Evolutionary conservation across 805 yeast species (phyloP), one percentile per base, ranked within the genome.

Genomic region (Starmerella roubikii): DNA sequence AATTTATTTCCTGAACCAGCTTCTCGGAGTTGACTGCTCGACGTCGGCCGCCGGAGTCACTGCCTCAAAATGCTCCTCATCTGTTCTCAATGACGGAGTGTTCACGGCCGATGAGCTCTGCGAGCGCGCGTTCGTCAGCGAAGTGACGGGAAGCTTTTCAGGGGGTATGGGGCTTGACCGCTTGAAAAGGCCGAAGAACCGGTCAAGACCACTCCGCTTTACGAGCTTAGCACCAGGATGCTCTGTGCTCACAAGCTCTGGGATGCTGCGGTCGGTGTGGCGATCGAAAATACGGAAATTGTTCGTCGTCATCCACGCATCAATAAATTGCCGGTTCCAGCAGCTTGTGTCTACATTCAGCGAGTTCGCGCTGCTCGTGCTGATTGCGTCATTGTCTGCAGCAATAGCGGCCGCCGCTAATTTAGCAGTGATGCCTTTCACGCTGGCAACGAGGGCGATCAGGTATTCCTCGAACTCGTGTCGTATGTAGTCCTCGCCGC

Each of bases 391-490:
- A 24, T 5, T 24, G 15, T 17, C 23, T 13, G 16, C 7, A 19
- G 29, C 30, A 33, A 10, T 22, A 23, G 7, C 10, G 7, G 7
- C 24, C 10, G 10, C 10, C n/a, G n/a, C n/a, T n/a, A n/a, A n/a
- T n/a, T n/a, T n/a, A n/a, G n/a, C 16, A 9, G 7, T 15, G 9
- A 15, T 29, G 24, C 76, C 80, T 56, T 93, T 79, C 18, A 72
- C 74, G 20, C 81, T 68, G 0, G 93, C 66, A 19, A 88, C 56
- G 46, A 91, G 56, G 10, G 93, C 83, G 42, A 79, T 69, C 20
- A 86, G 59, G 54, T 91, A 91, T 52, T 86, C 96, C 54, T 91
- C 98, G 58, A 88, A 86, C 51, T 76, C 84, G 60, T 75, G 70
- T 37, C 97, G 62, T 24, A 91, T 76, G 53, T 77, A 83, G 58